phyloP scores from a whole-genome alignment of 192 early-diverging fungal genomes.

The Coemansia erecta region DNA sequence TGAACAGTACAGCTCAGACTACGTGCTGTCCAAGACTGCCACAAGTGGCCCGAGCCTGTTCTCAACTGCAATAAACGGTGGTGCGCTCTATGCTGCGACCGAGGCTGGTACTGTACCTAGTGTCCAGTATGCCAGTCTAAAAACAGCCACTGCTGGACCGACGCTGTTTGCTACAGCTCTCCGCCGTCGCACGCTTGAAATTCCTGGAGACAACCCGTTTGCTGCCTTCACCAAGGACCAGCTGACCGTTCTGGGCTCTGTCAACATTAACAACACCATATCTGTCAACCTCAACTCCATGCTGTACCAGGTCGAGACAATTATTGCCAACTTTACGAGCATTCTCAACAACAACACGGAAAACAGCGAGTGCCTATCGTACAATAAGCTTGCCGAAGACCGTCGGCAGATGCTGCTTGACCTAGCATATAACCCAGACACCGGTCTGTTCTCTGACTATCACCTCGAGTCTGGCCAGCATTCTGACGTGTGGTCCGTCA shows the following conservation, averaged over 20 bases:
- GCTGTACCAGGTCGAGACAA: slow-evolving; percentile 53
- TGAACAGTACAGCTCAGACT: slow-evolving; percentile 20
- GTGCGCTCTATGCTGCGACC: slow-evolving; percentile 25
- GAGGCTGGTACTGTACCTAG: slow-evolving; percentile 38
- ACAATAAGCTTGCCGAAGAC: slow-evolving; percentile 36
- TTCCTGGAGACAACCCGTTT: slow-evolving; percentile 33
- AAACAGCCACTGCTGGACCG: slow-evolving; percentile 15
- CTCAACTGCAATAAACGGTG: slow-evolving; percentile 5
- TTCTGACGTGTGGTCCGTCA: slow-evolving; percentile 54
- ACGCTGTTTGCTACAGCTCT: slow-evolving; percentile 22
- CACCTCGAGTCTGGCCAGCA: slow-evolving; percentile 46
- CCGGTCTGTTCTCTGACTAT: slow-evolving; percentile 57
- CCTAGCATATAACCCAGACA: slow-evolving; percentile 56
- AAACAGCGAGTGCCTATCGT: slow-evolving; percentile 9
- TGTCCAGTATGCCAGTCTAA: slow-evolving; percentile 28
- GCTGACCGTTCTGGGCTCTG: slow-evolving; percentile 45
- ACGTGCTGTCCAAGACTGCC: slow-evolving; percentile 13
- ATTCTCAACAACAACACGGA: slow-evolving; percentile 20
- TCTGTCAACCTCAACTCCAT: slow-evolving; percentile 70
- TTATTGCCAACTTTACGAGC: slow-evolving; percentile 25
- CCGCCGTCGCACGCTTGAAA: slow-evolving; percentile 16
- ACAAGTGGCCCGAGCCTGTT: slow-evolving; percentile 7
- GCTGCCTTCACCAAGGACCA: slow-evolving; percentile 19
- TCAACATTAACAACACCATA: slow-evolving; percentile 58
- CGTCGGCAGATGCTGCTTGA: slow-evolving; percentile 54